Percentiles rank a stretch among this genome's conserved stretches.
Evolutionary conservation across 2,329 filamentous ascomycete species (phyloP).

Genomic region (Paracoccidioides lutzii): DNA sequence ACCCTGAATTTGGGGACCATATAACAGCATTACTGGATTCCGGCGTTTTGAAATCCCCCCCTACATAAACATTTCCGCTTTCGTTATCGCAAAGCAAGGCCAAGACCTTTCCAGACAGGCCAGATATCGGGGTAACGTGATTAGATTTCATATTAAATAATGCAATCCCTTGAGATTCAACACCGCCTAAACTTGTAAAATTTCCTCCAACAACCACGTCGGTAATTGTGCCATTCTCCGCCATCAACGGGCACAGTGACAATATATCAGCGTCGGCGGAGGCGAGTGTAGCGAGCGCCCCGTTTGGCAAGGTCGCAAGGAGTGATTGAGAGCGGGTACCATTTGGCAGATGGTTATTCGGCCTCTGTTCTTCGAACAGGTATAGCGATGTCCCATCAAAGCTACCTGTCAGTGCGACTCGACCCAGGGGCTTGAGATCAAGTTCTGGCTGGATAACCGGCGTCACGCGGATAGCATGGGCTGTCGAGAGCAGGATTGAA

Average conservation of each 20-base stretch:
- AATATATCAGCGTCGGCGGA: conserved; percentile 73
- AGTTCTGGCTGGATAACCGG: conserved; percentile 35
- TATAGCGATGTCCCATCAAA: conserved; percentile 88
- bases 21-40: conserved; percentile 85
- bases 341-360: conserved; percentile 25
- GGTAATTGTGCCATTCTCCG: conserved; percentile 51
- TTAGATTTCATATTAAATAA: conserved; percentile 64
- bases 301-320: conserved; percentile 71
- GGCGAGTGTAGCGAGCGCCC: conserved; percentile 61
- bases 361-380: conserved; percentile 68
- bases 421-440: conserved; percentile 64
- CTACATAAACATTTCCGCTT: conserved; percentile 73
- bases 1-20: conserved; percentile 57
- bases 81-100: conserved; percentile 69
- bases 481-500: conserved; percentile 5
- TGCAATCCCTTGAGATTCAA: conserved; percentile 65
- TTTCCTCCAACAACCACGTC: conserved; percentile 83
- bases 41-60: conserved; percentile 65
- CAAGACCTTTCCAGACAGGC: conserved; percentile 70
- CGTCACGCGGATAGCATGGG: conserved; percentile 24
- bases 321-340: conserved; percentile 54
- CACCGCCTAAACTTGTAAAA: conserved; percentile 76
- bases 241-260: conserved; percentile 70
- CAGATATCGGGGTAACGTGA: conserved; percentile 59
- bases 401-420: conserved; percentile 74